phyloP scores from a whole-genome alignment of 495 filamentous ascomycete genomes.

The Terfezia claveryi region DNA sequence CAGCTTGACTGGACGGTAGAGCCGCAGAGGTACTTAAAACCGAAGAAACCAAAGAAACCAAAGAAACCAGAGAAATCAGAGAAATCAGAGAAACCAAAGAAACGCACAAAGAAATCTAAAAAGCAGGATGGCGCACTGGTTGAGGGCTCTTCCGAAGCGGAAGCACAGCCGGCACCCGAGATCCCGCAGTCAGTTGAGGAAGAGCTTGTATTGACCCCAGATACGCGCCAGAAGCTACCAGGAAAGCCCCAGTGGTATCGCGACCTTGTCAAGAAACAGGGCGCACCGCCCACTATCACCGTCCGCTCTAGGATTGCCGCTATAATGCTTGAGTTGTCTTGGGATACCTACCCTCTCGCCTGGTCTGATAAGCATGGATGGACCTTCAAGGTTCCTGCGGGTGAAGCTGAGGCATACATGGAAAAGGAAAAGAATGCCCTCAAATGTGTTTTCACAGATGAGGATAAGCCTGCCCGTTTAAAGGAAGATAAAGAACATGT shows the following conservation, averaged over 20 bases:
- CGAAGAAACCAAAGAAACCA: constrained; percentile 33
- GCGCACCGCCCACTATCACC: constrained; percentile 43
- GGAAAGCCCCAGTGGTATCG: constrained; percentile 96
- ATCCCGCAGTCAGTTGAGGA: constrained; percentile 22
- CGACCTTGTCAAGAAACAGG: constrained; percentile 50
- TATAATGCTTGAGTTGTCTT: constrained; percentile 59
- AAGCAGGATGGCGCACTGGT: too few species aligned
- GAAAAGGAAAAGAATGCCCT: constrained; percentile 44
- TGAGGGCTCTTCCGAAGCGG: too few species aligned
- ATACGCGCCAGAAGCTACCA: constrained; percentile 69
- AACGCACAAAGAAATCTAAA: too few species aligned
- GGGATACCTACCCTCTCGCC: constrained; percentile 72
- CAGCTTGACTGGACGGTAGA: constrained; percentile 94
- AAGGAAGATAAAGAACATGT: constrained; percentile 39
- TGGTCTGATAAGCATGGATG: constrained; percentile 89
- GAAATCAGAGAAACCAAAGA: too few species aligned
- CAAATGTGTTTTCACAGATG: constrained; percentile 44
- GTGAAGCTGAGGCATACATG: constrained; percentile 39
- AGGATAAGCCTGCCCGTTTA: constrained; percentile 42
- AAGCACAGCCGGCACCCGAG: too few species aligned
- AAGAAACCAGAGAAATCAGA: too few species aligned
- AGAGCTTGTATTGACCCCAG: constrained; percentile 50
- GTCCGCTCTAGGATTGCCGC: constrained; percentile 78
- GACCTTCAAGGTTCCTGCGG: constrained; percentile 58
- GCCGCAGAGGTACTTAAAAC: constrained; percentile 74